Evolutionary conservation across 192 early-diverging fungal genomes (phyloP), one percentile per base, ranked within the genome.

Genomic region (Gaertneriomyces sp.): DNA sequence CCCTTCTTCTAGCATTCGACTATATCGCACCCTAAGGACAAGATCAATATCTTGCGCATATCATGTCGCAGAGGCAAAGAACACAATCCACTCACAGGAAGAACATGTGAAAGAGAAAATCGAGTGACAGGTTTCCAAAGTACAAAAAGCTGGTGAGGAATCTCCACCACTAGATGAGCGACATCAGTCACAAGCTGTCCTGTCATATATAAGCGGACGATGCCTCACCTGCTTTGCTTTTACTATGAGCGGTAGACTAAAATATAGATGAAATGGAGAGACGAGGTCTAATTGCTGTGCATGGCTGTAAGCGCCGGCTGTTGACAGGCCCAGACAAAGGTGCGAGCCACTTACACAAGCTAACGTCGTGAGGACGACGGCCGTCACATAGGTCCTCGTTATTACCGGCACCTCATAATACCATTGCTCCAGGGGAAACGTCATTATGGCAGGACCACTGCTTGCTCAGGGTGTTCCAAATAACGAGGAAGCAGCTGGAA

Each of bases 81-180:
- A 1, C 17, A 12, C 4, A 4, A 14, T 42, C 19, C 5, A 42
- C 49, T 12, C 55, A 59, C 65, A 60, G 61, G 54, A 63, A 69
- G 38, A 84, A 99, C 83, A 96, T 88, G 75, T 96, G 93, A 72
- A 98, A 92, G 19, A 94, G 66, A 68, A 93, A 95, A 71, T 98
- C 91, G 16, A 99, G 72, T 7, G 91, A 92, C 47, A 98, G 76
- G 5, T 80, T 74, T 20, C 97, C 97, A 82, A 94, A 91, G 68
- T 92, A 99, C 61, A 99, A 72, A 66, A 98, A 99, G 53, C 89
- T 91, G 3, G 95, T 96, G 4, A 94, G 40, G 25, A 96, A 79
- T 14, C 97, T 81, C 94, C 94, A 96, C 78, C 88, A 95, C 87
- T 98, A 69, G 16, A 41, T 74, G 53, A n/a, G 46, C n/a, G 40